Percentiles rank a stretch among this genome's conserved stretches.
Conservation (phyloP, 208 protist species). For the Acanthamoeba quina region DNA sequence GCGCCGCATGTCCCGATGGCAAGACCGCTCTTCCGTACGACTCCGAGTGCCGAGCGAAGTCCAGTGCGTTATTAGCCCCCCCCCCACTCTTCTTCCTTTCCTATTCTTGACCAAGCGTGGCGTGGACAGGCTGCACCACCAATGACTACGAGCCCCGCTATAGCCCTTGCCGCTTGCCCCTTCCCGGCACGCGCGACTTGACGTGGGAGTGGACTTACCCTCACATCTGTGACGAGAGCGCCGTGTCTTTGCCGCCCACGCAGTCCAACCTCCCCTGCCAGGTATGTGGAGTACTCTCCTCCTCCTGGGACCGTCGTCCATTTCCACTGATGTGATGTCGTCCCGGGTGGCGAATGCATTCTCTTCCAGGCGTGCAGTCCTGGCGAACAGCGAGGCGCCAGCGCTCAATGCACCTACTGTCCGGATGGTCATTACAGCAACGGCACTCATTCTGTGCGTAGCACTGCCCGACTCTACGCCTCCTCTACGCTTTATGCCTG, state of each 20-base stretch:
- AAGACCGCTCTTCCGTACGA: conserved; percentile 62
- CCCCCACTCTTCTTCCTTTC: neutral
- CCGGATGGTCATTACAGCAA: neutral
- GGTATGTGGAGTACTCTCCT: neutral
- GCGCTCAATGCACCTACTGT: conserved; percentile 31
- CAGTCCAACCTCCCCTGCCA: conserved; percentile 24
- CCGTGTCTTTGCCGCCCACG: neutral
- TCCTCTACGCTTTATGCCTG: neutral
- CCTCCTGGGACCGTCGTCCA: neutral
- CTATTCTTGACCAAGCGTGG: neutral
- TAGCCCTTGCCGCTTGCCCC: neutral
- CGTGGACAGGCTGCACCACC: conserved; percentile 7
- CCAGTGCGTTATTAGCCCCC: neutral
- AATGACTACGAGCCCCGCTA: conserved; percentile 63
- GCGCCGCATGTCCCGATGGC: neutral
- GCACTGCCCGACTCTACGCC: neutral
- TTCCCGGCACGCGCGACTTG: conserved; percentile 8
- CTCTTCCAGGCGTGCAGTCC: conserved; percentile 29
- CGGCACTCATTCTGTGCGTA: neutral
- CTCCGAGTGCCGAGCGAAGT: conserved; percentile 40
- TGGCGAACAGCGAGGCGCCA: conserved; percentile 28
- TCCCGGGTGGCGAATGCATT: neutral
- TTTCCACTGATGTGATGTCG: neutral
- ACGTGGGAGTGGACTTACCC: conserved; percentile 5
- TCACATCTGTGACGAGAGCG: conserved; percentile 60